phyloP scores from a whole-genome alignment of 2,329 filamentous ascomycete species.

The Ophiostoma montium region DNA sequence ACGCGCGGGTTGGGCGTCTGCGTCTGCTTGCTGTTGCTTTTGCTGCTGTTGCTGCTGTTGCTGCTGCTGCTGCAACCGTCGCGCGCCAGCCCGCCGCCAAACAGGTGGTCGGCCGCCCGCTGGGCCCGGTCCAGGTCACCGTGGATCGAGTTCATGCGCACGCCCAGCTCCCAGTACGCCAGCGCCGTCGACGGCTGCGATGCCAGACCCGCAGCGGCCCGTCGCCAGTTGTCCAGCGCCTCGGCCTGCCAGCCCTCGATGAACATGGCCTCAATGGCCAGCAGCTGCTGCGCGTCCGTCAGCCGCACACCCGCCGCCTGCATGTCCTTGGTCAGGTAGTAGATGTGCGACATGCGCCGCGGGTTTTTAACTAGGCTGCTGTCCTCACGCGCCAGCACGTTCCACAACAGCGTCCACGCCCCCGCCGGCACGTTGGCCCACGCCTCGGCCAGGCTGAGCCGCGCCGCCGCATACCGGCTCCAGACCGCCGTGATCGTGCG shows the following conservation, averaged over 20 bases:
- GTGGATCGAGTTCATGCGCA: conserved; percentile 45
- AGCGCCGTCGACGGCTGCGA: conserved; percentile 31
- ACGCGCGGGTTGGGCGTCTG: conserved; percentile 7
- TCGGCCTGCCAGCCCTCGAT: conserved; percentile 43
- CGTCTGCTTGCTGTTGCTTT: too few relatives aligned
- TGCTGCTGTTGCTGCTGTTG: too few relatives aligned
- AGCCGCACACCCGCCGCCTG: conserved; percentile 41
- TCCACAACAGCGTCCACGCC: conserved; percentile 55
- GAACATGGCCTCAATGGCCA: conserved; percentile 56
- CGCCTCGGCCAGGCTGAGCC: conserved; percentile 27
- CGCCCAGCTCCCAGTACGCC: conserved; percentile 50
- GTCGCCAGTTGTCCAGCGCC: conserved; percentile 51
- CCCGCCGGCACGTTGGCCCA: conserved; percentile 43
- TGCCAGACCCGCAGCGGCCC: conserved; percentile 38
- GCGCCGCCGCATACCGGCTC: conserved; percentile 34
- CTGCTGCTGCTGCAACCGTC: too few relatives aligned
- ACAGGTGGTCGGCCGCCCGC: conserved; percentile 32
- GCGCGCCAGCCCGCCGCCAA: conserved; percentile 22
- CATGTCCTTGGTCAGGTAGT: conserved; percentile 52
- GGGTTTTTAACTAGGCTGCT: conserved; percentile 24
- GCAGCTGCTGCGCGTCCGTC: conserved; percentile 42
- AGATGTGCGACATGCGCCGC: conserved; percentile 46
- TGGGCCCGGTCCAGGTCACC: conserved; percentile 47
- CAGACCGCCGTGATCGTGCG: conserved; percentile 25
- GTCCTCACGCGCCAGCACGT: conserved; percentile 38